Conservation (phyloP, 2,329 filamentous ascomycete genomes). For the Leptosphaerulina australis region DNA sequence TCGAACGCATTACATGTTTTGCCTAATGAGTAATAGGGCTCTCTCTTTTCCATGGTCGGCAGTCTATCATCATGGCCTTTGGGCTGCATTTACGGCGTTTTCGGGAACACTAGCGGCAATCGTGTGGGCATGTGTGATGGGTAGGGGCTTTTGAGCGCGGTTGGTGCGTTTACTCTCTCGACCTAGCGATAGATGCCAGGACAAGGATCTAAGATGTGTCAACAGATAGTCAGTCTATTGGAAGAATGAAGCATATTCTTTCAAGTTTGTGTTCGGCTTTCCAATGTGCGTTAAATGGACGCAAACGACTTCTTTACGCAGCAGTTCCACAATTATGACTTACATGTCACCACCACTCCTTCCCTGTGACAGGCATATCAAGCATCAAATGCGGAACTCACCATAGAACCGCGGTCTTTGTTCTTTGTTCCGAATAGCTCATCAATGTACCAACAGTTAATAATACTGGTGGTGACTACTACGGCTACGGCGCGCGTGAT, state of each 20-base stretch:
- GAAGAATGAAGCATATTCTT: constrained; percentile 6
- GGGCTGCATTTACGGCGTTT: constrained; percentile 18
- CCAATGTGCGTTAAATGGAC: background rate
- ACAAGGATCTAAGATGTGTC: constrained; percentile 8
- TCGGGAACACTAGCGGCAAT: constrained; percentile 3
- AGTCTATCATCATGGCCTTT: constrained; percentile 10
- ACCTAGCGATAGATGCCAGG: constrained; percentile 6
- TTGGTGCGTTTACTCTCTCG: constrained; percentile 6
- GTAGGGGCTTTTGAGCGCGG: constrained; percentile 10
- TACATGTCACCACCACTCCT: background rate
- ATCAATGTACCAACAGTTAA: no score
- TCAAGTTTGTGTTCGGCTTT: background rate
- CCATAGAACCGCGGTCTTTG: no score
- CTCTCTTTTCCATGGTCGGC: constrained; percentile 9
- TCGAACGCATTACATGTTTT: constrained; percentile 6
- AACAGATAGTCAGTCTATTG: background rate
- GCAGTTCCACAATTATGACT: background rate
- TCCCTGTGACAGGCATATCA: no score
- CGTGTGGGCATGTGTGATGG: constrained; percentile 5
- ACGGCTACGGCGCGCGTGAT: no score
- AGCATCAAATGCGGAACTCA: no score
- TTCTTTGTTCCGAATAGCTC: no score
- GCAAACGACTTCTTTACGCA: no score
- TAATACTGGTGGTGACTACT: no score
- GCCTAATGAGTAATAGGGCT: constrained; percentile 10